phyloP scores from a whole-genome alignment of 495 filamentous ascomycete genomes.

The Hypoxylon fuscum region DNA sequence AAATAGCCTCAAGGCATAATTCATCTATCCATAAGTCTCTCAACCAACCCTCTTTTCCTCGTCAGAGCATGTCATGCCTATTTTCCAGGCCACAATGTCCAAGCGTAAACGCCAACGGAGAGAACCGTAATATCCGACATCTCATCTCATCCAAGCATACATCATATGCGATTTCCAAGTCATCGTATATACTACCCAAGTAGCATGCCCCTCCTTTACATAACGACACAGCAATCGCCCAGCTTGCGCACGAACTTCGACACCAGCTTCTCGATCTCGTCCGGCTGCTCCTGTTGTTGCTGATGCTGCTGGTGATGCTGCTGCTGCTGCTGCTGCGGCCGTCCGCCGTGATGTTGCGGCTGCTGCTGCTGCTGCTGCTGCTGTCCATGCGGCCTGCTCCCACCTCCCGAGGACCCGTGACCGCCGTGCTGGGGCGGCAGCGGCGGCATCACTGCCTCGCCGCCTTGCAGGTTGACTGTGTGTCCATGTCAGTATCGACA shows the following conservation, averaged over 20 bases:
- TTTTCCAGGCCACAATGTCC: background rate
- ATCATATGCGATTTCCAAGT: background rate
- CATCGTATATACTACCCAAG: background rate
- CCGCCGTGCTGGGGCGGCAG: conserved; percentile 44
- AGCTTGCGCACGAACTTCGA: conserved; percentile 72
- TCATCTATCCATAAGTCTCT: background rate
- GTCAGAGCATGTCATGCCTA: background rate
- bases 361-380: conserved; percentile 44
- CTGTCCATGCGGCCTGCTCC: conserved; percentile 6
- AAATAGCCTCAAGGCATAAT: too few relatives aligned
- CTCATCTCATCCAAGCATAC: background rate
- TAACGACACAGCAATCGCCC: conserved; percentile 76
- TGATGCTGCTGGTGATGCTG: conserved; percentile 46
- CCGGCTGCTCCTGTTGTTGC: conserved; percentile 59
- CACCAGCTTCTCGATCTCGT: conserved; percentile 70
- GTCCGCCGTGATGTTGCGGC: conserved; percentile 48
- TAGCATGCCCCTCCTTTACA: conserved; percentile 59
- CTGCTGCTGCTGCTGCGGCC: conserved; percentile 44
- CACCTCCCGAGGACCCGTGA: conserved; percentile 22
- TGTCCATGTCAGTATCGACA: background rate
- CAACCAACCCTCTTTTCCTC: background rate
- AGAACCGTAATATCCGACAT: background rate
- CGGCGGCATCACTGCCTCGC: conserved; percentile 54
- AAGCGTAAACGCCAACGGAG: background rate
- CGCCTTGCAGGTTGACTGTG: conserved; percentile 50